Percentiles rank a stretch among this genome's conserved stretches.
Evolutionary conservation across 2,329 filamentous ascomycete genomes (phyloP).

Genomic region (Colletotrichum euphorbiae): DNA sequence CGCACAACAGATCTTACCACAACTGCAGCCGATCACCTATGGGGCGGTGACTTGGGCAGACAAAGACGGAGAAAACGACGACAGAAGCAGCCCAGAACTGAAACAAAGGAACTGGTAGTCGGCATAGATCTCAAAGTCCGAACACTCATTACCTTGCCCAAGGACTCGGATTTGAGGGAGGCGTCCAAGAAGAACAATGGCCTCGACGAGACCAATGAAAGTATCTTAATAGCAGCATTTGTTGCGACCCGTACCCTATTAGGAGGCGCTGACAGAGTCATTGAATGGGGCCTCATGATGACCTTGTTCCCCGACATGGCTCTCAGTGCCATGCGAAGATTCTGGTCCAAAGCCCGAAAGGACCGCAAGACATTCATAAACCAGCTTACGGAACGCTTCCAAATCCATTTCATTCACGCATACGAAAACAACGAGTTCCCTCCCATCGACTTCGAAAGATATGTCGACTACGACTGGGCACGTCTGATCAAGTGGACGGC

Average conservation of each 20-base stretch:
- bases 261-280: conserved; percentile 68
- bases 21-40: conserved; percentile 42
- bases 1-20: conserved; percentile 22
- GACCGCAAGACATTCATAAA: conserved; percentile 65
- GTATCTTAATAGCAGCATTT: conserved; percentile 64
- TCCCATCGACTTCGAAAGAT: conserved; percentile 71
- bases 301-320: conserved; percentile 66
- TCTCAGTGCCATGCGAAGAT: conserved; percentile 63
- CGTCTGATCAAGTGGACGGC: conserved; percentile 73
- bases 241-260: conserved; percentile 68
- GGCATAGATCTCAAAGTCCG: conserved; percentile 35
- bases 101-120: conserved; percentile 31
- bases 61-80: conserved; percentile 31
- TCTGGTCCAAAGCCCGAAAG: conserved; percentile 66
- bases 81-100: conserved; percentile 23
- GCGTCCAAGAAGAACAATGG: conserved; percentile 12
- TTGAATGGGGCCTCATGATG: conserved; percentile 71
- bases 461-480: conserved; percentile 76
- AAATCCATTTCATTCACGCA: conserved; percentile 72
- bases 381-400: conserved; percentile 71
- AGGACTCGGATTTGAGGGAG: conserved; percentile 32
- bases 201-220: conserved; percentile 39
- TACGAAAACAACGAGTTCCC: conserved; percentile 73
- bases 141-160: conserved; percentile 32
- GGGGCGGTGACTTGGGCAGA: conserved; percentile 34